Percentiles rank a stretch among this genome's conserved stretches.
These are phyloP conservation scores for Perilla frutescens DNA, from an alignment of 257 asterid genomes.

Conservation along the genomic window DNA sequence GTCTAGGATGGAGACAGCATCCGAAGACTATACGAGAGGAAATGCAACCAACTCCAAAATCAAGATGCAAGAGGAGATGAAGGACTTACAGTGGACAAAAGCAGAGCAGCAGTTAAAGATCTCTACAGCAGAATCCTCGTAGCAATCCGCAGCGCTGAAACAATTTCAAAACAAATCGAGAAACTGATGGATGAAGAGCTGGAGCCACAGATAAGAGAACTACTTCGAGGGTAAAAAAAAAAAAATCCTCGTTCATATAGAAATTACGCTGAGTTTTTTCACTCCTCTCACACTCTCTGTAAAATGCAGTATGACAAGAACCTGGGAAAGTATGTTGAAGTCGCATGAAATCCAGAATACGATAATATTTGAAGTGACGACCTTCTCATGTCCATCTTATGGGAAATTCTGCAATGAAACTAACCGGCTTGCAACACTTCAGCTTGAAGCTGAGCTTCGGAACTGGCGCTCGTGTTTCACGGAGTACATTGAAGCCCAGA, in stretches of 20 bases:
- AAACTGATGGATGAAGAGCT: slow-evolving; percentile 83
- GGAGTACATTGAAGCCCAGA: slow-evolving; percentile 67
- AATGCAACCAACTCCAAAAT: slow-evolving; percentile 71
- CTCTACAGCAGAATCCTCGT: slow-evolving; percentile 86
- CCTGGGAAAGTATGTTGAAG: slow-evolving; percentile 81
- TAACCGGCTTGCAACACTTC: slow-evolving; percentile 81
- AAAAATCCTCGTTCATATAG: not conserved
- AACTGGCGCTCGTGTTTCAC: slow-evolving; percentile 81
- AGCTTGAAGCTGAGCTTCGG: slow-evolving; percentile 81
- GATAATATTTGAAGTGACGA: slow-evolving; percentile 76
- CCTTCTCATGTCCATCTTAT: slow-evolving; percentile 72
- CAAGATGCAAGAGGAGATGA: slow-evolving; percentile 80
- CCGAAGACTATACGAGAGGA: slow-evolving; percentile 69
- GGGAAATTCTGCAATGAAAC: slow-evolving; percentile 86
- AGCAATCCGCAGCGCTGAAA: slow-evolving; percentile 85
- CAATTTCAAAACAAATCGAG: slow-evolving; percentile 83
- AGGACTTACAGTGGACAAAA: slow-evolving; percentile 66
- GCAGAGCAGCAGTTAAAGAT: slow-evolving; percentile 84
- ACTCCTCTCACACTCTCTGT: slow-evolving; percentile 10
- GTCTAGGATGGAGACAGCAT: slow-evolving; percentile 79
- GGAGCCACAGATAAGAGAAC: slow-evolving; percentile 86
- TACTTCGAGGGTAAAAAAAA: slow-evolving; percentile 82
- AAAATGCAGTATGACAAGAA: slow-evolving; percentile 71
- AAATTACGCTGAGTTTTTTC: not conserved
- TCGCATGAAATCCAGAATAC: slow-evolving; percentile 90